These are phyloP conservation scores for Candida sithepensis DNA, from an alignment of 805 yeast species.

Conservation along the genomic window DNA sequence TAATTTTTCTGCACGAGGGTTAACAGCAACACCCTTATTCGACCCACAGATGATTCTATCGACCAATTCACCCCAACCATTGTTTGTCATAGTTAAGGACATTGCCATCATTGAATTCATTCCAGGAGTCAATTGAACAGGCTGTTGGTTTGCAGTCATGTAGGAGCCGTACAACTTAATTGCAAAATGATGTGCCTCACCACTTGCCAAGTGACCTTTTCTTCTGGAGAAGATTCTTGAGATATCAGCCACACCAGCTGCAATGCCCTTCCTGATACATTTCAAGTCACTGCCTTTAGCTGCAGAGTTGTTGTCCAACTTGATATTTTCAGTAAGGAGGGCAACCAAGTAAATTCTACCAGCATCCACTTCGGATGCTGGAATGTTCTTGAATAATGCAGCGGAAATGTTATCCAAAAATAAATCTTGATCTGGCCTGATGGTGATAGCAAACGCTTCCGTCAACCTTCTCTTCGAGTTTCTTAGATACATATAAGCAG, in stretches of 20 bases:
- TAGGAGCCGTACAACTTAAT: slow-evolving; percentile 72
- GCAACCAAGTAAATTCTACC: slow-evolving; percentile 75
- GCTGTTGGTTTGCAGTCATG: slow-evolving; percentile 38
- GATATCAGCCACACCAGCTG: slow-evolving; percentile 85
- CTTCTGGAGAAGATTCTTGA: slow-evolving; percentile 70
- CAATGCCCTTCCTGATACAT: slow-evolving; percentile 69
- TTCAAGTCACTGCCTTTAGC: slow-evolving; percentile 21
- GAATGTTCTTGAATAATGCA: slow-evolving; percentile 74
- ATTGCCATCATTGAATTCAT: slow-evolving; percentile 34
- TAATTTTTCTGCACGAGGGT: slow-evolving; percentile 74
- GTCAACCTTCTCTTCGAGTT: slow-evolving; percentile 62
- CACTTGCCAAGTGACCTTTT: slow-evolving; percentile 54
- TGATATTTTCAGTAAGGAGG: slow-evolving; percentile 65
- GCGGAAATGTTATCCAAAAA: slow-evolving; percentile 69
- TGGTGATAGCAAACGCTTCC: slow-evolving; percentile 72
- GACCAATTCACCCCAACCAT: slow-evolving; percentile 88
- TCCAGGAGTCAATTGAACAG: slow-evolving; percentile 24
- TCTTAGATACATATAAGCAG: slow-evolving; percentile 69
- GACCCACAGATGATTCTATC: slow-evolving; percentile 77
- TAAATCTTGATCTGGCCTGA: slow-evolving; percentile 53
- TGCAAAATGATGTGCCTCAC: slow-evolving; percentile 67
- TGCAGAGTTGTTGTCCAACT: slow-evolving; percentile 27
- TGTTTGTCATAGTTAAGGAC: slow-evolving; percentile 39
- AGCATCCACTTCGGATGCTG: slow-evolving; percentile 54
- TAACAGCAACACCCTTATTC: slow-evolving; percentile 70